Evolutionary conservation across 108 stramenopile genomes (phyloP).

Genomic region (Pseudonitzschia pungens): DNA sequence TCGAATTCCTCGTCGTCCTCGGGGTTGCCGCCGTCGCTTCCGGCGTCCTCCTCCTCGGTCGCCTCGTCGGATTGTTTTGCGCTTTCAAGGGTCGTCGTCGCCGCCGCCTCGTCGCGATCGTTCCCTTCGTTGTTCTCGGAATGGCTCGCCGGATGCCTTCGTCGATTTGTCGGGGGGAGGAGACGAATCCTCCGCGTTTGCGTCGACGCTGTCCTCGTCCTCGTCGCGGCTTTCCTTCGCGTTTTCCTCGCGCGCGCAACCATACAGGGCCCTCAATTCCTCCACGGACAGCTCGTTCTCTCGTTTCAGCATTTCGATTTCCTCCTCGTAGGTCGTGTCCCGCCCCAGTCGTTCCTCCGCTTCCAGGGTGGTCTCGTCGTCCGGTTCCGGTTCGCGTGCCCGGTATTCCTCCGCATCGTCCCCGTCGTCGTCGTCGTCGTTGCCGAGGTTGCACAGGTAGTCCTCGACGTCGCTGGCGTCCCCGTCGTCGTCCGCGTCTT

Average conservation of each 20-base stretch:
- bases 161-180: neutral
- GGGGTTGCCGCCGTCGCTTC: neutral
- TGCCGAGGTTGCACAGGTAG: conserved; percentile 16
- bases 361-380: conserved; percentile 59
- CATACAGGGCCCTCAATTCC: conserved; percentile 60
- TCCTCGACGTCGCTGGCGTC: conserved; percentile 65
- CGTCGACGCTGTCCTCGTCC: neutral
- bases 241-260: conserved; percentile 25
- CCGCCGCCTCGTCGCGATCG: too few species aligned
- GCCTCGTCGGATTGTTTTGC: too few species aligned
- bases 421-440: conserved; percentile 10
- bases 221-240: conserved; percentile 15
- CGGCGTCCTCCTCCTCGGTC: neutral
- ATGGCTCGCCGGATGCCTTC: neutral
- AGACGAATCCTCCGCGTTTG: neutral
- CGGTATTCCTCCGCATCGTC: conserved; percentile 40
- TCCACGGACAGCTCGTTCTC: conserved; percentile 70
- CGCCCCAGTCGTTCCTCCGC: conserved; percentile 51
- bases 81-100: too few species aligned
- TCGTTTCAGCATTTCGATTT: conserved; percentile 39
- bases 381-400: conserved; percentile 42
- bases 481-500: conserved; percentile 62
- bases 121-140: too few species aligned
- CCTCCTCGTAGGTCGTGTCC: conserved; percentile 53
- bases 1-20: conserved; percentile 46